A percentile compares a stretch with the other conserved stretches of the same genome.
These are phyloP conservation scores for Candida tibetensis DNA, from an alignment of 805 yeast species.

Conservation along the genomic window DNA sequence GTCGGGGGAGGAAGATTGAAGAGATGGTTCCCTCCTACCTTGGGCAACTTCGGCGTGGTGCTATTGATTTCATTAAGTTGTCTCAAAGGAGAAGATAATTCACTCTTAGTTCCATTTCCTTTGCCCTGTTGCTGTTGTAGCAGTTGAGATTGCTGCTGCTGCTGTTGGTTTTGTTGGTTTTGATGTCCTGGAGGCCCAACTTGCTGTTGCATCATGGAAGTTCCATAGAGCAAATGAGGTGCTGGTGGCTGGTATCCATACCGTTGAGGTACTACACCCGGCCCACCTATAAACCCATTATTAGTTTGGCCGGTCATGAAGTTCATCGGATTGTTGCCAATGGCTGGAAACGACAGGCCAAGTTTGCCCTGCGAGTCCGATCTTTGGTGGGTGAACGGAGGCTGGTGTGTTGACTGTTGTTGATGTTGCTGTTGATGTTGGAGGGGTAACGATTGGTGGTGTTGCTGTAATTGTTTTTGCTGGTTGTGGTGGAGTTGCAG, in stretches of 20 bases:
- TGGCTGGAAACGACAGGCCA: slow-evolving; percentile 16
- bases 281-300: slow-evolving; percentile 3
- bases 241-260: slow-evolving; percentile 16
- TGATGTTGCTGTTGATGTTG: slow-evolving; percentile 7
- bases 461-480: slow-evolving; percentile 15
- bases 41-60: slow-evolving; percentile 33
- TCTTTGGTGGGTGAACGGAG: slow-evolving; percentile 13
- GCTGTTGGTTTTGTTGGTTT: slow-evolving; percentile 8
- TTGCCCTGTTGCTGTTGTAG: slow-evolving; percentile 9
- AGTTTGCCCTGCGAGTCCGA: slow-evolving; percentile 18
- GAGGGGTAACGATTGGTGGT: too few relatives aligned
- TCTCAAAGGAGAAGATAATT: slow-evolving; percentile 38
- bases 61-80: slow-evolving; percentile 18
- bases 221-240: slow-evolving; percentile 24
- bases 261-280: slow-evolving; percentile 8
- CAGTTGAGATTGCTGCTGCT: slow-evolving; percentile 8
- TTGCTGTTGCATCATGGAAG: slow-evolving; percentile 15
- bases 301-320: slow-evolving; percentile 15
- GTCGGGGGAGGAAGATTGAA: slow-evolving; percentile 37
- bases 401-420: slow-evolving; percentile 7
- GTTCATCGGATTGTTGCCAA: slow-evolving; percentile 20
- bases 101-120: slow-evolving; percentile 33
- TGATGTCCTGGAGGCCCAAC: slow-evolving; percentile 5
- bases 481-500: slow-evolving; percentile 17
- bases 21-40: slow-evolving; percentile 24